Evolutionary conservation across 2,329 filamentous ascomycete genomes (phyloP).

Genomic region (Pyricularia sp.): DNA sequence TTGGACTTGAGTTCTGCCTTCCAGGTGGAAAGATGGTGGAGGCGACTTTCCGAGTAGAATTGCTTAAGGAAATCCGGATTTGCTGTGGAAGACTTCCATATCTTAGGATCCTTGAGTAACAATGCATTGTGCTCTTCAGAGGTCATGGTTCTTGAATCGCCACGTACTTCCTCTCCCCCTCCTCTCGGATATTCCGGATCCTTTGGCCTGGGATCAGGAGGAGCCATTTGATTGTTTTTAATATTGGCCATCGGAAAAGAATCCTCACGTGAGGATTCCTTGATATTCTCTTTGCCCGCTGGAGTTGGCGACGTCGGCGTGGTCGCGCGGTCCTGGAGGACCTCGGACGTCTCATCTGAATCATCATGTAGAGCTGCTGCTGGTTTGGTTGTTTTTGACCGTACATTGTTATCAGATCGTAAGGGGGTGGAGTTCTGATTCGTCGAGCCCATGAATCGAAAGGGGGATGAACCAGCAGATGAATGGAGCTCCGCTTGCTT

Average conservation of each 20-base stretch:
- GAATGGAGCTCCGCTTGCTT: conserved; percentile 7
- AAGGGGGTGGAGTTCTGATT: neutral
- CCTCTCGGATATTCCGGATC: neutral
- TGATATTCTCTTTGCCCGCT: neutral
- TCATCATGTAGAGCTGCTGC: neutral
- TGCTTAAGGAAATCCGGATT: conserved; percentile 91
- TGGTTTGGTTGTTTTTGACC: neutral
- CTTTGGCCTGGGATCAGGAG: neutral
- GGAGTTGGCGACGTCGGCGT: neutral
- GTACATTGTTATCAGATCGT: neutral
- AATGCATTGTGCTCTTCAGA: conserved; percentile 88
- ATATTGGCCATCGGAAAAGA: neutral
- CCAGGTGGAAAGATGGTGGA: conserved; percentile 94
- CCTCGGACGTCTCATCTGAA: neutral
- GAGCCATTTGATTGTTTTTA: neutral
- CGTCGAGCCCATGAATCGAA: neutral
- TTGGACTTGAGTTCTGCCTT: conserved; percentile 87
- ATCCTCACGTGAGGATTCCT: no score
- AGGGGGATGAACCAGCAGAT: neutral
- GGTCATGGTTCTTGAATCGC: conserved; percentile 36
- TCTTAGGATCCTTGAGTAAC: conserved; percentile 68
- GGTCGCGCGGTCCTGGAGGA: neutral
- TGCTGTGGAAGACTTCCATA: conserved; percentile 78
- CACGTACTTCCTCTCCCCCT: neutral
- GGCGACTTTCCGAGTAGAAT: conserved; percentile 85